Percentiles rank a stretch among this genome's conserved stretches.
These are phyloP conservation scores for Vitellaria paradoxa DNA, from an alignment of 179 eudicot species.

Conservation along the genomic window DNA sequence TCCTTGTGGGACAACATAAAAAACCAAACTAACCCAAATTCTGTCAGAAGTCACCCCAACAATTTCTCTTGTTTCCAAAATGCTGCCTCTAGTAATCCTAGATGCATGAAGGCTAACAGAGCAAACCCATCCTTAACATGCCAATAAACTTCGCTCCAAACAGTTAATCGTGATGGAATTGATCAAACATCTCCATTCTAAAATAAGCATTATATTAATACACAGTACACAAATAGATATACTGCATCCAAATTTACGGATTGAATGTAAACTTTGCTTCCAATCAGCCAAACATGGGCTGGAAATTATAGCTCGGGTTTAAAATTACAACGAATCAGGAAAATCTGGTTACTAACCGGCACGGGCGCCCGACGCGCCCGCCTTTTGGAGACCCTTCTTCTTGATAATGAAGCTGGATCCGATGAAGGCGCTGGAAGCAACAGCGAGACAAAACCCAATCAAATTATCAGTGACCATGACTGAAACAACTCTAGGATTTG, in stretches of 20 bases:
- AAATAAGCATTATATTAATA: neutral
- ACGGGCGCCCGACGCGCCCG: conserved; percentile 65
- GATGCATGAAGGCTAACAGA: neutral
- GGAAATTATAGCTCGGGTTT: neutral
- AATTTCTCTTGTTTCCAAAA: neutral
- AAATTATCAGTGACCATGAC: conserved; percentile 61
- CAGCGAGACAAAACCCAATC: conserved; percentile 68
- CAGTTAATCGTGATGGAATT: neutral
- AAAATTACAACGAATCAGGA: neutral
- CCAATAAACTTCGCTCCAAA: neutral
- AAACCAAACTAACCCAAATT: neutral
- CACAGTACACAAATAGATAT: neutral
- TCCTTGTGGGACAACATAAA: neutral
- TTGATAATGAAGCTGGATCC: conserved; percentile 89
- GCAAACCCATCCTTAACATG: neutral
- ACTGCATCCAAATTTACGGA: neutral
- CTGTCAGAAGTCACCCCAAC: too few species aligned
- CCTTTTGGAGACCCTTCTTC: conserved; percentile 85
- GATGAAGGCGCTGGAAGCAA: conserved; percentile 78
- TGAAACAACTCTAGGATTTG: conserved; percentile 7
- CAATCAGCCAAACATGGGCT: conserved; percentile 1
- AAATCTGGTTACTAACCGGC: conserved; percentile 46
- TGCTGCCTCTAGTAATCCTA: neutral
- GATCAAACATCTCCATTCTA: neutral
- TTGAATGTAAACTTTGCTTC: neutral